Conservation (phyloP, 768 basidiomycete genomes). For the Mycena albidolilacea region DNA sequence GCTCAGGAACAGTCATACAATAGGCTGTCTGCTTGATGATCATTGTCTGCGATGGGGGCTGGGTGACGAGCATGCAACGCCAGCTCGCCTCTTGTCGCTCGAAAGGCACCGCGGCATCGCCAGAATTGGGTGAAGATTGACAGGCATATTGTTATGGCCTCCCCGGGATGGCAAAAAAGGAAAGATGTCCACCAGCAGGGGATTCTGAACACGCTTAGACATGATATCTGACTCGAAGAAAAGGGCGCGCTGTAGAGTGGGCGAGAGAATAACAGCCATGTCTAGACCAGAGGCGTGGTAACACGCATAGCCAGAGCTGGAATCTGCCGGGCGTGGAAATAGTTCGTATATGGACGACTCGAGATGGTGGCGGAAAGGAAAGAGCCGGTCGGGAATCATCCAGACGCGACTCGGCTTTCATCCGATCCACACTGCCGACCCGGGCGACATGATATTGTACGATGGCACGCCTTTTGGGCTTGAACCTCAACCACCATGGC, state of each 20-base stretch:
- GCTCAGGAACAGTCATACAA: too few species aligned
- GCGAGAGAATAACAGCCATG: not conserved
- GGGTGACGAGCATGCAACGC: too few species aligned
- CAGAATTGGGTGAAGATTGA: not conserved
- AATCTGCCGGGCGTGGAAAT: too few species aligned
- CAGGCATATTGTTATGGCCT: not conserved
- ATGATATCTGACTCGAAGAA: not conserved
- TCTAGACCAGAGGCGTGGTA: not conserved
- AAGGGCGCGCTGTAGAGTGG: constrained; percentile 1
- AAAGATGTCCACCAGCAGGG: not conserved
- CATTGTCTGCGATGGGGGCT: not conserved
- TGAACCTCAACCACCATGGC: constrained; percentile 37
- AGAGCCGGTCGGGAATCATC: not conserved
- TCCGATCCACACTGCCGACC: not conserved
- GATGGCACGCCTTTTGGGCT: not conserved
- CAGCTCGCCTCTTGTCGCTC: not conserved
- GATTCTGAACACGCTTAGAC: constrained; percentile 10
- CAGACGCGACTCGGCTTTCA: constrained; percentile 8
- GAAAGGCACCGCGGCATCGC: constrained; percentile 13
- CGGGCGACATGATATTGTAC: not conserved
- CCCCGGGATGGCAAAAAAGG: not conserved
- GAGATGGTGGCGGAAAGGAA: not conserved
- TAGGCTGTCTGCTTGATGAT: not conserved
- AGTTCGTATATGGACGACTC: too few species aligned
- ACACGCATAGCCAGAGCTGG: not conserved